Conservation (phyloP, 257 asterid species). For the Vinca minor region DNA sequence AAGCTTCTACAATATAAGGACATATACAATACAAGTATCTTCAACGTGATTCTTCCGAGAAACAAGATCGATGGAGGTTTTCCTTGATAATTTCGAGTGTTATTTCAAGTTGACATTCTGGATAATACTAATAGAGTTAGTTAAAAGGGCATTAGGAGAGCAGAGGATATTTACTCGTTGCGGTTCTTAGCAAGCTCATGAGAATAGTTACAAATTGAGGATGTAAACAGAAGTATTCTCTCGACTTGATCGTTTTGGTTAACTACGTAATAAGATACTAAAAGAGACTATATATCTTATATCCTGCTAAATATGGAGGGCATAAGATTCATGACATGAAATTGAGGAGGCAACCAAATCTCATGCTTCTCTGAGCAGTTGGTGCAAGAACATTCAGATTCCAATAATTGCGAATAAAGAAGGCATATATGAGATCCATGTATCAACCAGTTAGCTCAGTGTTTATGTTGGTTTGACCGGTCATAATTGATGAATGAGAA, state of each 20-base stretch:
- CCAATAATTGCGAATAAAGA: neutral
- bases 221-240: neutral
- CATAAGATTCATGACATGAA: no score
- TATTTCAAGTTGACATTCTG: neutral
- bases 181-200: slow-evolving; percentile 7
- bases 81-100: neutral
- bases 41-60: neutral
- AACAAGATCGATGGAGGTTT: neutral
- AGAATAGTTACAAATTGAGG: neutral
- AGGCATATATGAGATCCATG: neutral
- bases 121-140: neutral
- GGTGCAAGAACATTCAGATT: neutral
- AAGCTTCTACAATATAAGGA: neutral
- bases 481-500: neutral
- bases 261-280: neutral
- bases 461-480: neutral
- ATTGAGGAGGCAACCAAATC: neutral
- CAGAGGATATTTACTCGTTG: neutral
- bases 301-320: no score
- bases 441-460: neutral
- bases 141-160: neutral
- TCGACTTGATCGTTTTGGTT: neutral
- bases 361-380: no score
- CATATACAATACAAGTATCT: neutral
- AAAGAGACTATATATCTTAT: neutral